Evolutionary conservation across 2,329 filamentous ascomycete species (phyloP), one percentile per base, ranked within the genome.

Genomic region (Diplodia scrobiculata): DNA sequence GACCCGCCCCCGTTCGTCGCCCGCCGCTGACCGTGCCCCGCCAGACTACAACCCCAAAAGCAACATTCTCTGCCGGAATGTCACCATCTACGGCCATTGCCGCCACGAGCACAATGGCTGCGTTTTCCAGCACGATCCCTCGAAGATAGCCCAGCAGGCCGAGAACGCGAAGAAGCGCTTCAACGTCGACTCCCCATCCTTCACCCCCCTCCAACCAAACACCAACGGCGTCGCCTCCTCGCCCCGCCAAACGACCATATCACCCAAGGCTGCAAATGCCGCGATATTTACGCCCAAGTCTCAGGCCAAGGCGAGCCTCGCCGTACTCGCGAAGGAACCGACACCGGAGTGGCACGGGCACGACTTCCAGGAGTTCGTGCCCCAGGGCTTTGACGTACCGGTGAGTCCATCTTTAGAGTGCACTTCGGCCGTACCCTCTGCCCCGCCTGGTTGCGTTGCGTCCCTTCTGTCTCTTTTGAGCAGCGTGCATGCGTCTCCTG

Each of bases 101-200:
- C 89, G 92, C 70, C 96, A 92, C 79, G 91, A 96, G 81, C 65
- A 66, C 50, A 91, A 96, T 75, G 92, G 91, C 68, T 97, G 92
- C 79, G 88, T 90, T 70, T 97, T 96, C 80, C 95, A 92, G 74
- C 92, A 97, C 79, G 91, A 95, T 71, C 86, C 87, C 67, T 84
- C 86, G 71, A 92, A 88, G 78, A 80, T 82, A 69, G 81, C 79
- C 75, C 69, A 70, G 41, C 82, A 83, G 73, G 73, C 78, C 73
- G 85, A 87, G 66, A 79, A 76, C 67, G 70, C 71, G 38, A 92
- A 91, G 78, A 95, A 92, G 78, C 83, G 89, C 32, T 84, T 99
- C 71, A 99, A 96, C 77, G 95, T 97, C 74, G 95, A 98, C 73
- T 98, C 95, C 9, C 94, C 95, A 13, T 91, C 94, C 55, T 99